These are phyloP conservation scores for Jimgerdemannia lactiflua DNA, from an alignment of 192 early-diverging fungal species.

Conservation along the genomic window DNA sequence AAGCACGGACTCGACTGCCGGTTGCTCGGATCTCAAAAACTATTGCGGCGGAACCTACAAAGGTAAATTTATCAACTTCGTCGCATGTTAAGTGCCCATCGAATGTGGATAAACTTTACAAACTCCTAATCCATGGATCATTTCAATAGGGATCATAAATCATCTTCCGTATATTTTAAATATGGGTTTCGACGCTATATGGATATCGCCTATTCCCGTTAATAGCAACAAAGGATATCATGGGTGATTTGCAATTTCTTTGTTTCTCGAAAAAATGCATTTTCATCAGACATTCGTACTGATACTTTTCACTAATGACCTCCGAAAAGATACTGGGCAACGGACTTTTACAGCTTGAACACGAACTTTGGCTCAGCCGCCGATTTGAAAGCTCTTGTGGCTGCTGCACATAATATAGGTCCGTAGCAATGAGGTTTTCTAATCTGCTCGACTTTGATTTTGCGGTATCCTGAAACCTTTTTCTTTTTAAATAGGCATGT, in stretches of 20 bases:
- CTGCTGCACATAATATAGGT: slow-evolving; percentile 27
- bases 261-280: background rate
- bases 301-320: too few relatives aligned
- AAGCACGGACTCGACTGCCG: slow-evolving; percentile 12
- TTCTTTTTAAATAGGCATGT: slow-evolving; percentile 14
- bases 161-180: background rate
- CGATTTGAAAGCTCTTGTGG: slow-evolving; percentile 31
- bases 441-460: too few relatives aligned
- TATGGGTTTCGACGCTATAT: slow-evolving; percentile 50
- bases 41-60: slow-evolving; percentile 48
- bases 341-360: slow-evolving; percentile 37
- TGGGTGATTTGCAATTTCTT: slow-evolving; percentile 5
- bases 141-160: background rate
- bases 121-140: too few relatives aligned
- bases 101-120: too few relatives aligned
- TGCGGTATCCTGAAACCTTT: background rate
- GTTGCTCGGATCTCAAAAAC: slow-evolving; percentile 11
- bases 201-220: slow-evolving; percentile 31
- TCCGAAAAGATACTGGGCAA: slow-evolving; percentile 32
- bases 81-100: background rate
- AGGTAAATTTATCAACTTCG: slow-evolving; percentile 20
- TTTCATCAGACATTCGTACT: too few relatives aligned
- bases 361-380: slow-evolving; percentile 38
- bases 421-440: background rate
- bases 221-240: slow-evolving; percentile 30